Evolutionary conservation across 225 moss, liverwort and hornwort genomes (phyloP).

Genomic region (Thuidium tamariscinum): DNA sequence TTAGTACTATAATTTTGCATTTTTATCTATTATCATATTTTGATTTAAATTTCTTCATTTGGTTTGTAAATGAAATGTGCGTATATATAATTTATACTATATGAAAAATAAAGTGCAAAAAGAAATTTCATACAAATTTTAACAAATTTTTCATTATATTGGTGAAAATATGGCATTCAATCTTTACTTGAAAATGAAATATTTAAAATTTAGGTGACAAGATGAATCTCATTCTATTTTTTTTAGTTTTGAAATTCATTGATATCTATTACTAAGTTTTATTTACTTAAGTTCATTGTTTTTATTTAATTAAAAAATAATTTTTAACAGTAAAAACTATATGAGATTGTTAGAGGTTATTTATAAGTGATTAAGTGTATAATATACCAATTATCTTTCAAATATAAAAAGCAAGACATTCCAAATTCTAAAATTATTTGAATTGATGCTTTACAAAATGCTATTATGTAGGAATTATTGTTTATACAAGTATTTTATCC

Average conservation of each 20-base stretch:
- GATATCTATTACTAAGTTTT: too few species aligned
- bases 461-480: background rate
- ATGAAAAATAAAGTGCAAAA: background rate
- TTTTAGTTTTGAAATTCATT: background rate
- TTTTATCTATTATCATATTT: background rate
- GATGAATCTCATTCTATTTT: background rate
- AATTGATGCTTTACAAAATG: rapidly evolving
- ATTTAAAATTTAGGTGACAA: background rate
- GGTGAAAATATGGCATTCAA: background rate
- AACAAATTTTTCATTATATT: background rate
- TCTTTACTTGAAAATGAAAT: background rate
- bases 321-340: background rate
- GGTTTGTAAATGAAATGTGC: background rate
- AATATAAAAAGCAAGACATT: background rate
- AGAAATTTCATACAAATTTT: rapidly evolving
- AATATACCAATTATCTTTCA: too few species aligned
- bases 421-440: background rate
- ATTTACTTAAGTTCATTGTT: background rate
- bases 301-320: too few species aligned
- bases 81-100: too few species aligned
- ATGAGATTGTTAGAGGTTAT: background rate
- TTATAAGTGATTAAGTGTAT: too few species aligned
- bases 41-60: background rate
- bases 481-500: background rate
- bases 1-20: background rate